Base-by-base conservation (phyloP, 2,329 filamentous ascomycete genomes). In the Calonectria honghensis region DNA sequence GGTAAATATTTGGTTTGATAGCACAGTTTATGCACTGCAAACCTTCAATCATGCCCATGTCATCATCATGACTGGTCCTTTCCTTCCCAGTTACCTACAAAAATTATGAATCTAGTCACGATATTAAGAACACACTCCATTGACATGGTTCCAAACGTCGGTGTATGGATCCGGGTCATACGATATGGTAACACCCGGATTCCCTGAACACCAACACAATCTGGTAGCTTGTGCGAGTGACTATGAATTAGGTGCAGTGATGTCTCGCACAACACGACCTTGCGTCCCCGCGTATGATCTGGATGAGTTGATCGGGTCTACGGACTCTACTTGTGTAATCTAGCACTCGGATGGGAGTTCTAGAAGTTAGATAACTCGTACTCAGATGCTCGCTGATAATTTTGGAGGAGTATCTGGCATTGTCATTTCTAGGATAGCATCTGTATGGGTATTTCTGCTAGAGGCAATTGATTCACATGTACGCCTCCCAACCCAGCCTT, bases 21-120 rank as follows among this genome's bases (percentile, higher is more conserved):
- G 16, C 2, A 7, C 10, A 9, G 18, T 45, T 9, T 20, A 9
- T n/a, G 4, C 3, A n/a, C 45, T 24, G 45, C n/a, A 48, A 24
- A 24, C 11, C 45, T 10, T 48, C 3, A 13, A 24, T 48, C 9
- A 48, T 24, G 45, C 20, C 82, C 92, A 90, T 51, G 86, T 89
- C 45, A 86, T 89, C 16, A 87, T 88, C 1, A 84, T 85, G 5
- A 90, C 91, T 48, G 7, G 20, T 48, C 45, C 24, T 4, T n/a
- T 48, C 10, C 20, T 20, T 48, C 1, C 18, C 2, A 18, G 39
- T 20, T 16, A 41, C 6, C 6, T 20, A 41, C 11, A 39, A 39
- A 39, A 5, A 39, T 13, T 39, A 4, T 5, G 13, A 20, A 14
- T 41, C 6, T 18, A 6, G 14, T 7, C 39, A 16, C 31, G 16